phyloP scores from a whole-genome alignment of 768 basidiomycete genomes.

The Boletus barrowsii region DNA sequence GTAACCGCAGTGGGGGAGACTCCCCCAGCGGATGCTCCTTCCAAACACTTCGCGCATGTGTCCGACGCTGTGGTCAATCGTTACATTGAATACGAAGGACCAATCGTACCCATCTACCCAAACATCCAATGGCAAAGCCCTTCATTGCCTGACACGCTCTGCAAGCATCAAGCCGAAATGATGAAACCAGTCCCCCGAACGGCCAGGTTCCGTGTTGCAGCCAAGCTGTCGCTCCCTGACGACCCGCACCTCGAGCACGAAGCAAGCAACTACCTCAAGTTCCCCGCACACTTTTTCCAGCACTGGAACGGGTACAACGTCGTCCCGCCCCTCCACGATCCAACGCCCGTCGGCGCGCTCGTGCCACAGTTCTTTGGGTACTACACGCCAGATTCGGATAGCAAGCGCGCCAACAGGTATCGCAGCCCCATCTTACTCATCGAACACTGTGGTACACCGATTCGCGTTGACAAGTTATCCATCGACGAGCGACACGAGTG shows the following conservation, averaged over 20 bases:
- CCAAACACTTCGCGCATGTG: background rate
- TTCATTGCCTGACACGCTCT: constrained; percentile 7
- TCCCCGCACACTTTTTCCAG: constrained; percentile 28
- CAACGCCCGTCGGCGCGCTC: constrained; percentile 47
- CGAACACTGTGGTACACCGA: constrained; percentile 38
- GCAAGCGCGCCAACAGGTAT: background rate
- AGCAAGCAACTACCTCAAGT: constrained; percentile 24
- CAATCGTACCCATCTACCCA: background rate
- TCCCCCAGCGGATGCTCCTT: background rate
- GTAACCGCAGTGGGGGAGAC: background rate
- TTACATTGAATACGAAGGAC: constrained; percentile 2
- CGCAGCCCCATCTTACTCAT: constrained; percentile 12
- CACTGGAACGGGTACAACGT: constrained; percentile 27
- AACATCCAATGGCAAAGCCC: constrained; percentile 21
- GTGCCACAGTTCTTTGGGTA: constrained; percentile 66
- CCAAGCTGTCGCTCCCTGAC: constrained; percentile 38
- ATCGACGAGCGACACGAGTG: constrained; percentile 40
- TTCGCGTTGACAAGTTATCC: constrained; percentile 24
- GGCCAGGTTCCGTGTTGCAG: constrained; percentile 38
- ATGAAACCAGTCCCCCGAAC: constrained; percentile 23
- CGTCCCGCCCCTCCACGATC: constrained; percentile 35
- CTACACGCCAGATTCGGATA: constrained; percentile 33
- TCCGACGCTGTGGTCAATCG: background rate
- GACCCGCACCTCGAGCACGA: constrained; percentile 36
- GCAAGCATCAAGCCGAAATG: constrained; percentile 6